phyloP scores from a whole-genome alignment of 257 asterid genomes.

The Knoxia roxburghii region DNA sequence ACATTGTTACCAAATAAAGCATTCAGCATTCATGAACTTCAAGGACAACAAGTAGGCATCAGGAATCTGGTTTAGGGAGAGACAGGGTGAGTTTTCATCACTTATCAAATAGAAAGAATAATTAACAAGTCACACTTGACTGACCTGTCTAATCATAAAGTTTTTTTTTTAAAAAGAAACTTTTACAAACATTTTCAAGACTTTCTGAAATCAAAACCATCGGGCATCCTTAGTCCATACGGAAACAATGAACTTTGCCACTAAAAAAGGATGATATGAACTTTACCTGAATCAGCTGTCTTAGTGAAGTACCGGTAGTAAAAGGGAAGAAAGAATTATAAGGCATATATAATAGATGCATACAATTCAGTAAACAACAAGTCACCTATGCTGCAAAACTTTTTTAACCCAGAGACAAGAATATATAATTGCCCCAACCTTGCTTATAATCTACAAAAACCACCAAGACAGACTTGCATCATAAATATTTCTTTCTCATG shows the following conservation, averaged over 20 bases:
- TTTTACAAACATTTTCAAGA: too few relatives aligned
- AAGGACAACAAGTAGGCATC: neutral
- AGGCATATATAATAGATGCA: neutral
- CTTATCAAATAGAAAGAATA: neutral
- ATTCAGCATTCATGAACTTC: neutral
- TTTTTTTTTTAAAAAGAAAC: too few relatives aligned
- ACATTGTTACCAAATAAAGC: neutral
- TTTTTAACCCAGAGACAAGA: neutral
- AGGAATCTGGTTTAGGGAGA: neutral
- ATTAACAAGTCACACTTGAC: neutral
- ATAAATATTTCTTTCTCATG: neutral
- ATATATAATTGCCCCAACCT: neutral
- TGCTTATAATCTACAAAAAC: neutral
- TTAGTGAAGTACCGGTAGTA: neutral
- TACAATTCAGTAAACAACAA: neutral
- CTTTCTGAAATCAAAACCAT: neutral
- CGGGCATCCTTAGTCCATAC: neutral
- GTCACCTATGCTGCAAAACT: neutral
- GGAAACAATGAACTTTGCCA: neutral
- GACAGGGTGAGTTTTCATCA: neutral
- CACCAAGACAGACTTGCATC: neutral
- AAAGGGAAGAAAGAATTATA: neutral
- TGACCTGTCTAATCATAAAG: neutral
- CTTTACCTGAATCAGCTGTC: neutral
- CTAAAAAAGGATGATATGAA: neutral